Evolutionary conservation across 2,329 filamentous ascomycete genomes (phyloP).

Genomic region (Periconia macrospinosa): DNA sequence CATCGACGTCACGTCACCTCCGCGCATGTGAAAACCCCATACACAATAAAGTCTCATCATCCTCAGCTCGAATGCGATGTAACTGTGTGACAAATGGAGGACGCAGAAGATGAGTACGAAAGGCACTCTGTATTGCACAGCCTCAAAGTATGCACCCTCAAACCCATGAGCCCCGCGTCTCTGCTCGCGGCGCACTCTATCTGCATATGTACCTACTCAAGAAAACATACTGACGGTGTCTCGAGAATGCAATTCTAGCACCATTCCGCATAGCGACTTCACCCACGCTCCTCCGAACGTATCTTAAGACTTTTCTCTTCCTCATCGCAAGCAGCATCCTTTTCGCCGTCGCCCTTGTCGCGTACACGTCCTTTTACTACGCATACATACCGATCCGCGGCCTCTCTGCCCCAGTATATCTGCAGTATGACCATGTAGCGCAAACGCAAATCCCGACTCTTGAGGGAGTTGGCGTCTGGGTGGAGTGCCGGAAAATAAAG

Average conservation of each 20-base stretch:
- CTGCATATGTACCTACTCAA: too few relatives aligned
- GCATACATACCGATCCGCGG: slow-evolving; percentile 68
- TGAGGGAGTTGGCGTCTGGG: not conserved
- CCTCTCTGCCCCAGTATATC: slow-evolving; percentile 62
- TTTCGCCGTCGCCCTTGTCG: slow-evolving; percentile 59
- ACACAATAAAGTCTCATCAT: not conserved
- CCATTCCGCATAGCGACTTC: slow-evolving; percentile 62
- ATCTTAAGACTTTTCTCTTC: slow-evolving; percentile 62
- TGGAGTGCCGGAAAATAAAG: slow-evolving; percentile 9
- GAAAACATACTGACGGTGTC: not conserved
- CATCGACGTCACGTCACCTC: slow-evolving; percentile 17
- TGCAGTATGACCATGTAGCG: slow-evolving; percentile 60
- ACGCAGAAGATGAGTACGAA: slow-evolving; percentile 23
- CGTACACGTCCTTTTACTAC: slow-evolving; percentile 70
- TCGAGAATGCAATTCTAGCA: slow-evolving; percentile 55
- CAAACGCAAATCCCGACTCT: not conserved
- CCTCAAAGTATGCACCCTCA: slow-evolving; percentile 21
- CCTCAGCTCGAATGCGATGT: not conserved
- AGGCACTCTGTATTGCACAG: slow-evolving; percentile 15
- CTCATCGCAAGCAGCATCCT: slow-evolving; percentile 57
- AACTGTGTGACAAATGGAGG: slow-evolving; percentile 19
- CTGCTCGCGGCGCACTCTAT: not conserved
- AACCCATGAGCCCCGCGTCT: not conserved
- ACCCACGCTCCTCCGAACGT: slow-evolving; percentile 64
- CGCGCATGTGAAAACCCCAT: slow-evolving; percentile 28